phyloP scores from a whole-genome alignment of 495 filamentous ascomycete genomes.

The Rostrohypoxylon terebratum region DNA sequence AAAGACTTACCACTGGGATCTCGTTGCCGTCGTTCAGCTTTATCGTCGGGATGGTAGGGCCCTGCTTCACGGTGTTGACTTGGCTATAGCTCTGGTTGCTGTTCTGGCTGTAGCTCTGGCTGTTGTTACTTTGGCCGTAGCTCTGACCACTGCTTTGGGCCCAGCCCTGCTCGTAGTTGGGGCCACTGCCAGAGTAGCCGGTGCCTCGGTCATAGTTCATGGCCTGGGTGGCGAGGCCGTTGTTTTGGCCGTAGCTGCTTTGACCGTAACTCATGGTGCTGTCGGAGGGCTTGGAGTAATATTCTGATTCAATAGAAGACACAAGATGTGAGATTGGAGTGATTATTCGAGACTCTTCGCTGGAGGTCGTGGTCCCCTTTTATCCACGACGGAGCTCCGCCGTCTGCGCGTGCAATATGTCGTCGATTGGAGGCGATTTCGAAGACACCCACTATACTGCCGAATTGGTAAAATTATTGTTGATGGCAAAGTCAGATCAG shows the following conservation, averaged over 20 bases:
- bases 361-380: conserved; percentile 22
- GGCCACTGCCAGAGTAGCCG: not conserved
- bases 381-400: conserved; percentile 21
- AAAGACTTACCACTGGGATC: conserved; percentile 74
- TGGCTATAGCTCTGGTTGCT: not conserved
- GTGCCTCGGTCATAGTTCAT: not conserved
- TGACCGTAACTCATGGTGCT: not conserved
- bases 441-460: conserved; percentile 9
- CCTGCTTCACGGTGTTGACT: conserved; percentile 41
- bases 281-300: conserved; percentile 43
- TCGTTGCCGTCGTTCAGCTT: conserved; percentile 79
- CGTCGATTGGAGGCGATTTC: not conserved
- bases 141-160: not conserved
- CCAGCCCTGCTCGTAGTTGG: not conserved
- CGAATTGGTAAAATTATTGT: conserved; percentile 19
- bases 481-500: conserved; percentile 27
- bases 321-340: conserved; percentile 17
- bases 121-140: not conserved
- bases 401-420: conserved; percentile 1
- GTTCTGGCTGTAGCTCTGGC: not conserved
- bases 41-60: conserved; percentile 55
- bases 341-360: conserved; percentile 1
- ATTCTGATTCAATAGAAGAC: conserved; percentile 44
- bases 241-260: not conserved
- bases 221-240: not conserved